phyloP scores from a whole-genome alignment of 2,329 filamentous ascomycete genomes.

The Ilyonectria mors-panacis region DNA sequence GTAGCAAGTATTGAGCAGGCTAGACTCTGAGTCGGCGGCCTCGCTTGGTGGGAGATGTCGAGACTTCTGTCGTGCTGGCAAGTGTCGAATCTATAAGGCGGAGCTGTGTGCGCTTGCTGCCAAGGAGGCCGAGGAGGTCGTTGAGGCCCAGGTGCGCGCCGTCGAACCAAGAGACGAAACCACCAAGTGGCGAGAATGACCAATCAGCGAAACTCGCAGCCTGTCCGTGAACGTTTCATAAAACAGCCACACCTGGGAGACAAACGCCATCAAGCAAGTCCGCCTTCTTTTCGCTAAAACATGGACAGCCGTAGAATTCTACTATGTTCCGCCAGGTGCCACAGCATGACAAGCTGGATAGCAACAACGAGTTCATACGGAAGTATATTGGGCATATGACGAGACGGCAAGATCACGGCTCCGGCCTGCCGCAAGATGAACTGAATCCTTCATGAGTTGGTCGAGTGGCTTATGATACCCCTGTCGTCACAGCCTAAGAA shows the following conservation, averaged over 20 bases:
- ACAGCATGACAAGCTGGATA: conserved; percentile 5
- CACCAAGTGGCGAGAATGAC: conserved; percentile 8
- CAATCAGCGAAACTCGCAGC: conserved; percentile 3
- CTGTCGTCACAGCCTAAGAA: conserved; percentile 3
- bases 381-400: conserved; percentile 3
- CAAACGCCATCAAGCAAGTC: conserved; percentile 2
- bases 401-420: conserved; percentile 1
- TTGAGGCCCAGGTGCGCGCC: background rate
- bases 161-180: conserved; percentile 4
- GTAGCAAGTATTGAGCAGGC: too few relatives aligned
- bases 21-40: too few relatives aligned
- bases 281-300: conserved; percentile 1
- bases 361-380: conserved; percentile 3
- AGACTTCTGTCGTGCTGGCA: conserved; percentile 6
- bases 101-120: conserved; percentile 1
- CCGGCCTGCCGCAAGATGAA: conserved; percentile 3
- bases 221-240: conserved; percentile 1
- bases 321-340: conserved; percentile 6
- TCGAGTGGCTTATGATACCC: conserved; percentile 2
- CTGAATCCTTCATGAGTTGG: background rate
- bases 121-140: background rate
- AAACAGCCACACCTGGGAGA: conserved; percentile 5
- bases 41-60: background rate
- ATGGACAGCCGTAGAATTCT: background rate
- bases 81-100: conserved; percentile 2